A percentile compares a stretch with the other conserved stretches of the same genome.
Conservation (phyloP, 225 moss, liverwort and hornwort species). For the Climacium dendroides region DNA sequence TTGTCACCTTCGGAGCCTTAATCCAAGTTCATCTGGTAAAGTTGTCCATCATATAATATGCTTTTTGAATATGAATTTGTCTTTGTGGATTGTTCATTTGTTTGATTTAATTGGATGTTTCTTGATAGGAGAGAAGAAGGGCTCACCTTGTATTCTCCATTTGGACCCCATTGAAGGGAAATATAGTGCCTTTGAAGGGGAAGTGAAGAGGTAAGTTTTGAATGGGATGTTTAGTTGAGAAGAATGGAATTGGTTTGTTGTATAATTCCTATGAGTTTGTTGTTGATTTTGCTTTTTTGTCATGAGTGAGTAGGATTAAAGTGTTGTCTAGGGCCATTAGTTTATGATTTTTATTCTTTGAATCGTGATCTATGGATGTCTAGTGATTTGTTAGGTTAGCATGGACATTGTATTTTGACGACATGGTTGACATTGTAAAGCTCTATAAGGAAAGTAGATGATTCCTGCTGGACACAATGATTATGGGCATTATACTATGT, state of each 20-base stretch:
- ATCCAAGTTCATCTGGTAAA: neutral
- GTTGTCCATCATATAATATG: too few species aligned
- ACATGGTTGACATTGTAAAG: neutral
- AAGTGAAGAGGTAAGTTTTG: neutral
- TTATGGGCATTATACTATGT: fast-evolving
- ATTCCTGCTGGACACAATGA: neutral
- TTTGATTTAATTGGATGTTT: neutral
- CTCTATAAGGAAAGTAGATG: too few species aligned
- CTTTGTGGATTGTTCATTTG: too few species aligned
- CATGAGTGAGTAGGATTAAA: too few species aligned
- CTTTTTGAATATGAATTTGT: too few species aligned
- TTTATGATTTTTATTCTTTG: too few species aligned
- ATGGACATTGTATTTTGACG: fast-evolving
- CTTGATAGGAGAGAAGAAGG: neutral
- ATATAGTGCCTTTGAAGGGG: neutral
- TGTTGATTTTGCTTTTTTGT: neutral
- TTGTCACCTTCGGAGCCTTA: neutral
- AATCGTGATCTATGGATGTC: too few species aligned
- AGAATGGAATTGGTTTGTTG: neutral
- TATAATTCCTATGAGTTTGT: neutral
- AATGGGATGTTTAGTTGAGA: neutral
- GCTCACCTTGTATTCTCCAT: neutral
- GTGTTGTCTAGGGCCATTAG: too few species aligned
- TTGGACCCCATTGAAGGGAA: neutral
- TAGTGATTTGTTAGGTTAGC: too few species aligned